Percentiles rank a stretch among this genome's conserved stretches.
Conservation (phyloP, 1,284 basidiomycete genomes). For the Hypsizygus ulmarius region DNA sequence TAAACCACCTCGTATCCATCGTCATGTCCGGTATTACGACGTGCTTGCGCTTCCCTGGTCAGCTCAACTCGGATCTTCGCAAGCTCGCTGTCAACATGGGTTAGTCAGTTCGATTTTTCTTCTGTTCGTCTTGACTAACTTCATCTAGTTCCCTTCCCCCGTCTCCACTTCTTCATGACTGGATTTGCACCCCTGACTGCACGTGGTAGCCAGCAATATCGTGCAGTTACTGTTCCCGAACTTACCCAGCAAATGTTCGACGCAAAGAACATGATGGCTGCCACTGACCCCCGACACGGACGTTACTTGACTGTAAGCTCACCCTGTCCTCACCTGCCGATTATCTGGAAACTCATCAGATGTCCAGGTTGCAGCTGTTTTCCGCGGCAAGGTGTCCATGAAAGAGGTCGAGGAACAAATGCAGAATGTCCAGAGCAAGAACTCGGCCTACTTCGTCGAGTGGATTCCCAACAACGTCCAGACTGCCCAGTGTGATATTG, state of each 20-base stretch:
- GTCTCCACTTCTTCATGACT: constrained; percentile 99
- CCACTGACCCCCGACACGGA: constrained; percentile 92
- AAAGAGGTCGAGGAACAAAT: constrained; percentile 99
- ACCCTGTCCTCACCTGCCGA: constrained; percentile 1
- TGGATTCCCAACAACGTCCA: constrained; percentile 99
- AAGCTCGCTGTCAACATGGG: constrained; percentile 99
- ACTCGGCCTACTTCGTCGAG: constrained; percentile 96
- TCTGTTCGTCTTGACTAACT: constrained; percentile 4
- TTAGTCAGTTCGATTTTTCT: constrained; percentile 33
- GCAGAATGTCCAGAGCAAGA: constrained; percentile 97
- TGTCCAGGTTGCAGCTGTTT: constrained; percentile 86
- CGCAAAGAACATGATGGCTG: constrained; percentile 98
- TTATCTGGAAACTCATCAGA: constrained; percentile 7
- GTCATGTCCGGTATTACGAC: constrained; percentile 99
- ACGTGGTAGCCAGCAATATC: constrained; percentile 90
- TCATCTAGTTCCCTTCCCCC: constrained; percentile 85
- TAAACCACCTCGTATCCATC: constrained; percentile 95
- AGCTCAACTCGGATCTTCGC: constrained; percentile 95
- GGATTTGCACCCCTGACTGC: constrained; percentile 95
- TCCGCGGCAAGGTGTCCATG: constrained; percentile 99
- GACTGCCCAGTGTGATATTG: constrained; percentile 94
- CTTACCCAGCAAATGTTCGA: constrained; percentile 99
- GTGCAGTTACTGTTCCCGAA: constrained; percentile 94
- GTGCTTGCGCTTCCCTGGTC: constrained; percentile 96
- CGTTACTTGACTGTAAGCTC: constrained; percentile 81